Evolutionary conservation across 192 early-diverging fungal species (phyloP).

Genomic region (Coemansia sp.): DNA sequence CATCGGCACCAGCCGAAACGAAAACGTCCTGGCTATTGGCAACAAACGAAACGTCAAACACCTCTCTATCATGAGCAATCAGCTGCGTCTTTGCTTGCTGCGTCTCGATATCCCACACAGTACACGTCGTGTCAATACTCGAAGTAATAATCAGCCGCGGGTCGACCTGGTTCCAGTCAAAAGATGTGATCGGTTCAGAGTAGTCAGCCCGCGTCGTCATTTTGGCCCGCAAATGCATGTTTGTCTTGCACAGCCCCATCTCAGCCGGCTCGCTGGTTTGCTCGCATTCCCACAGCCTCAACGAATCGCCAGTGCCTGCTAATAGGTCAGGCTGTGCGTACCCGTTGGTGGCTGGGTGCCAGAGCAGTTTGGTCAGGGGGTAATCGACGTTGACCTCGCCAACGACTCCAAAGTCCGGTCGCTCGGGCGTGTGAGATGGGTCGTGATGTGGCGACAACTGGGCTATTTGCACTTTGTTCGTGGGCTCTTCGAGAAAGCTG

Average conservation of each 20-base stretch:
- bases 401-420: conserved; percentile 68
- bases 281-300: conserved; percentile 87
- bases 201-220: conserved; percentile 65
- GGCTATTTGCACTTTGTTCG: conserved; percentile 58
- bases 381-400: conserved; percentile 80
- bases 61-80: conserved; percentile 98
- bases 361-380: conserved; percentile 88
- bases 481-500: conserved; percentile 71
- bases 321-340: conserved; percentile 64
- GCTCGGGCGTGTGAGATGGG: conserved; percentile 37
- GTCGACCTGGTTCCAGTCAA: conserved; percentile 95
- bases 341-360: conserved; percentile 68
- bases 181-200: conserved; percentile 88
- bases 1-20: conserved; percentile 97
- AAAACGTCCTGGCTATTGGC: conserved; percentile 81
- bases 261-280: conserved; percentile 44
- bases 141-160: conserved; percentile 84
- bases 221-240: conserved; percentile 45
- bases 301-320: conserved; percentile 83
- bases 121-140: conserved; percentile 99
- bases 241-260: conserved; percentile 28
- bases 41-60: conserved; percentile 97
- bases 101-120: conserved; percentile 97
- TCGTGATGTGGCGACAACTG: conserved; percentile 53
- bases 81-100: conserved; percentile 96